Conservation (phyloP, 139 green algal species). For the Picochlorum sp. region DNA sequence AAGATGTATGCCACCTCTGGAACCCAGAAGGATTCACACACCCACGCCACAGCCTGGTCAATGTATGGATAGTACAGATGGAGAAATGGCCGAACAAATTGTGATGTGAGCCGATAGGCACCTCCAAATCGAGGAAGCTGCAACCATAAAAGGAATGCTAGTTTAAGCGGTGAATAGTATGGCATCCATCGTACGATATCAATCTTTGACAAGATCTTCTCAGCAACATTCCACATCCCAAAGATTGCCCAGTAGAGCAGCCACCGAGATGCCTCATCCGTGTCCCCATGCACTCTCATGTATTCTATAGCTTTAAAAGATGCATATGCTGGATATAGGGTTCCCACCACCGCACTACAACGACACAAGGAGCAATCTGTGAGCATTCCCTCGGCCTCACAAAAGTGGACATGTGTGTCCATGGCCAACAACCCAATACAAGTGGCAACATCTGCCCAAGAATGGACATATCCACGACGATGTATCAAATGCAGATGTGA, state of each 20-base stretch:
- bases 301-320: slow-evolving; percentile 24
- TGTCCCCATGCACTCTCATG: slow-evolving; percentile 1
- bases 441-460: too few species aligned
- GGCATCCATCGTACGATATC: slow-evolving; percentile 24
- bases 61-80: slow-evolving; percentile 3
- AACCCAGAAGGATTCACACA: not conserved
- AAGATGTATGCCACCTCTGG: slow-evolving; percentile 17
- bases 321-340: slow-evolving; percentile 28
- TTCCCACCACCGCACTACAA: slow-evolving; percentile 16
- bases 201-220: slow-evolving; percentile 3
- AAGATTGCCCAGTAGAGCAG: slow-evolving; percentile 19
- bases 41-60: not conserved
- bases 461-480: too few species aligned
- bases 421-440: not conserved
- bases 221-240: slow-evolving; percentile 9
- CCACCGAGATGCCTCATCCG: slow-evolving; percentile 1
- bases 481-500: not conserved
- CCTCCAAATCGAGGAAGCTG: slow-evolving; percentile 30
- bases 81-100: slow-evolving; percentile 11
- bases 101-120: not conserved
- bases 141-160: slow-evolving; percentile 49
- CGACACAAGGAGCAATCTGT: not conserved
- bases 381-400: not conserved
- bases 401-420: not conserved
- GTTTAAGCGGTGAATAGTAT: slow-evolving; percentile 46